Conservation (phyloP, 202 grass and related monocot genomes). For the Panicum hallii region DNA sequence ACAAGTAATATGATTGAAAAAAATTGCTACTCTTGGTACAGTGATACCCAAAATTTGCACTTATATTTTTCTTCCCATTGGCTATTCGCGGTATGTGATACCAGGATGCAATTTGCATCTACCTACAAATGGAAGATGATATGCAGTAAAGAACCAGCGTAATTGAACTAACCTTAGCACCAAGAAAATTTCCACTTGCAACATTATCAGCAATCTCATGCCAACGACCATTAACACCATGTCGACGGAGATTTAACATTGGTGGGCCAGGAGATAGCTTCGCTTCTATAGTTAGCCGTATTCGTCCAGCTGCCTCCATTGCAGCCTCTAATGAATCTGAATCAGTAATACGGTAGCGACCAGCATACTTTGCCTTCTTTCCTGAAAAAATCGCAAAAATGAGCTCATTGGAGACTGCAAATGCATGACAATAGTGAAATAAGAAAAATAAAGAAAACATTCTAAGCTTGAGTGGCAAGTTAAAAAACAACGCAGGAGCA, state of each 20-base stretch:
- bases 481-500: background rate
- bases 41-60: background rate
- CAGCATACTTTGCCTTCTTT: slow-evolving; percentile 76
- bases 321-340: slow-evolving; percentile 85
- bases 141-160: slow-evolving; percentile 11
- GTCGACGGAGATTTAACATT: slow-evolving; percentile 88
- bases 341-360: slow-evolving; percentile 88
- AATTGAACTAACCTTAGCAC: slow-evolving; percentile 71
- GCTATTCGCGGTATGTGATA: background rate
- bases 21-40: background rate
- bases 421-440: background rate
- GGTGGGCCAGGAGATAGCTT: slow-evolving; percentile 94
- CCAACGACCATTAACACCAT: slow-evolving; percentile 87
- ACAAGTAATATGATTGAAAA: background rate
- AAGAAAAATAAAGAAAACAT: slow-evolving; percentile 9
- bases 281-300: slow-evolving; percentile 84
- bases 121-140: slow-evolving; percentile 10
- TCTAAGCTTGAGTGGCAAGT: background rate
- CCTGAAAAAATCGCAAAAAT: slow-evolving; percentile 49
- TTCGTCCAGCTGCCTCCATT: slow-evolving; percentile 89
- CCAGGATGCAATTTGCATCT: background rate
- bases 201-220: slow-evolving; percentile 87
- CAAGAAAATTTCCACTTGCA: slow-evolving; percentile 95
- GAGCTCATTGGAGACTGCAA: slow-evolving; percentile 8
- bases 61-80: background rate